Base-by-base conservation (phyloP, 345 rosid genomes). In the Punica granatum region DNA sequence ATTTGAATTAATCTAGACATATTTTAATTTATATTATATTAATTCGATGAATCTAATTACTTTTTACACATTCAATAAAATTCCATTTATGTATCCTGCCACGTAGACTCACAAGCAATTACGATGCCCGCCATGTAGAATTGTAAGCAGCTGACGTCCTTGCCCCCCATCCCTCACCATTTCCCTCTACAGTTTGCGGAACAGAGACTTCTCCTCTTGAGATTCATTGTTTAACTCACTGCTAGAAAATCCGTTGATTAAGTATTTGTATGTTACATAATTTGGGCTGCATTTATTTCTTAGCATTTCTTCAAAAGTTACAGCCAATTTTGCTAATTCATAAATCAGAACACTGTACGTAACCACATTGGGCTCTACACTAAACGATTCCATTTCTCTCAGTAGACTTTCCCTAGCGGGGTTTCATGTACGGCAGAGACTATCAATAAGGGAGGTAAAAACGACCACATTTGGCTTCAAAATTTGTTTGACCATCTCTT, bases 381-480 rank as follows among this genome's bases (percentile, higher is more conserved):
- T 88, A 74, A 61, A 54, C 13, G 82, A 75, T 37, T 68, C 79
- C 88, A 93, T 87, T 80, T 76, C 87, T 66, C 76, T 66, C 56
- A 90, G 83, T 63, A 81, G 79, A 30, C 70, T 77, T 70, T 90
- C 90, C 44, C 23, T 51, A 33, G 34, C 65, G 63, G 77, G 78
- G 66, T 89, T 86, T 53, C 96, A 84, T 31, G 39, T 61, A 58
- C 80, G 71, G 73, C 89, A 88, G 76, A 88, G 84, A 30, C 94
- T 96, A 74, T 88, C 77, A 70, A 93, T 78, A 65, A 93, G 82
- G 58, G 86, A 85, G 30, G 97, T 83, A 74, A 84, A 87, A 19
- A 89, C 87, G 62, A 93, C 89, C 35, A 85, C 89, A 69, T 89
- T 89, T 65, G 97, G 92, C 75, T 85, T 85, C 84, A 83, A 80